Percentiles rank a stretch among this genome's conserved stretches.
Evolutionary conservation across 768 basidiomycete species (phyloP).

Genomic region (Butyriboletus loyo): DNA sequence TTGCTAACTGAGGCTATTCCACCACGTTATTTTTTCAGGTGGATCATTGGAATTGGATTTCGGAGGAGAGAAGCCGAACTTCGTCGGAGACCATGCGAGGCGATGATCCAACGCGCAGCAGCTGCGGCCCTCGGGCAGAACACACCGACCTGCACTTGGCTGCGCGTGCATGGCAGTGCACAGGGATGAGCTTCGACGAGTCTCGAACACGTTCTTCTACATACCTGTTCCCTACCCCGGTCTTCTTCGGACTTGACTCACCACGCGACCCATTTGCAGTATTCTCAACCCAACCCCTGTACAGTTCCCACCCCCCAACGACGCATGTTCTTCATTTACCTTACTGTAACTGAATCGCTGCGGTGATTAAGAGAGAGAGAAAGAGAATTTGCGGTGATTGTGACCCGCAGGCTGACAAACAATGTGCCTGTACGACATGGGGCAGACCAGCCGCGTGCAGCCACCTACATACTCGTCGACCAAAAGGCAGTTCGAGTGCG

Average conservation of each 20-base stretch:
- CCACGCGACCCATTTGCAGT: background rate
- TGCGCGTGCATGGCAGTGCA: background rate
- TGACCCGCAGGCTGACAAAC: background rate
- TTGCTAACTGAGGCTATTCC: too few species aligned
- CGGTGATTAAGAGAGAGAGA: too few species aligned
- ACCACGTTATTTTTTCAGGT: too few species aligned
- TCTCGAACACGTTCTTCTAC: background rate
- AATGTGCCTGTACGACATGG: background rate
- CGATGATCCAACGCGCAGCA: background rate
- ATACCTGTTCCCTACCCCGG: background rate
- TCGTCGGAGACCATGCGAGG: background rate
- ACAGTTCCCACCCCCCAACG: background rate
- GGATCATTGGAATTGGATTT: background rate
- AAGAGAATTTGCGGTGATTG: slow-evolving; percentile 1
- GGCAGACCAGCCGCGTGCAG: background rate
- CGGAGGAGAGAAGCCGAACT: too few species aligned
- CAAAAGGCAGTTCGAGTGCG: background rate
- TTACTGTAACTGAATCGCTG: background rate
- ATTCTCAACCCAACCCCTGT: background rate
- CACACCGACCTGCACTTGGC: background rate
- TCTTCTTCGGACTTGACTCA: background rate
- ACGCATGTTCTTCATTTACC: background rate
- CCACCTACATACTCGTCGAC: background rate
- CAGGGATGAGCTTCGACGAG: background rate
- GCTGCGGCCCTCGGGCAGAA: background rate